phyloP scores from a whole-genome alignment of 140 eudicot species.

The Senecio squalidus region DNA sequence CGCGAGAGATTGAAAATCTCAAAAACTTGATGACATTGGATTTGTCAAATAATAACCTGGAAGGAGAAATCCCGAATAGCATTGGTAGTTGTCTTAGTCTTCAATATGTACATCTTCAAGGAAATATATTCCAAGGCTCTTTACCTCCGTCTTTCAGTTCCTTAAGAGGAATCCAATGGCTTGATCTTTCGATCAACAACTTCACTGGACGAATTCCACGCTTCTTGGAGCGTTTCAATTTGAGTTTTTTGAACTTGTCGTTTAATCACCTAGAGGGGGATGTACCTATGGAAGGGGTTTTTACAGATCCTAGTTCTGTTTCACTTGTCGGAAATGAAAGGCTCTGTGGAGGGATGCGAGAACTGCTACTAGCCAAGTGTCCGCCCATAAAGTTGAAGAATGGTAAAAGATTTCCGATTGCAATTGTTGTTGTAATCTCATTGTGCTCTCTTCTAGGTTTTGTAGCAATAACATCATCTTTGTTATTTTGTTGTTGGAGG shows the following conservation, averaged over 20 bases:
- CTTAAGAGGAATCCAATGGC: constrained; percentile 18
- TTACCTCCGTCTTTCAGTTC: constrained; percentile 3
- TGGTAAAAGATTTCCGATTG: background rate
- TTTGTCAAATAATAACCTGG: background rate
- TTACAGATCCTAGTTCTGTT: constrained; percentile 12
- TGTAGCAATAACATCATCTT: constrained; percentile 6
- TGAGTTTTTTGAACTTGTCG: constrained; percentile 26
- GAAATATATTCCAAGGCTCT: constrained; percentile 24
- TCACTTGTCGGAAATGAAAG: constrained; percentile 8
- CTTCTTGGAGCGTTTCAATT: constrained; percentile 29
- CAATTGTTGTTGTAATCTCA: constrained; percentile 15
- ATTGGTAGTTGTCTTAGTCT: constrained; percentile 7
- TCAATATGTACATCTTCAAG: constrained; percentile 11
- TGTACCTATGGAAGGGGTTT: constrained; percentile 24
- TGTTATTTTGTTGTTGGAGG: constrained; percentile 18
- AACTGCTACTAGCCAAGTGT: constrained; percentile 15
- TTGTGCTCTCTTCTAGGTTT: background rate
- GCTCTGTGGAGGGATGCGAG: constrained; percentile 29
- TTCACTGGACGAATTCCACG: constrained; percentile 27
- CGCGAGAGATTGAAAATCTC: background rate
- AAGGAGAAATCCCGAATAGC: background rate
- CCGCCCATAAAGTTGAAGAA: constrained; percentile 13
- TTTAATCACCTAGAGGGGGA: constrained; percentile 26
- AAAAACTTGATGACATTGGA: background rate
- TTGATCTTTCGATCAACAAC: constrained; percentile 32